A percentile compares a stretch with the other conserved stretches of the same genome.
phyloP scores from a whole-genome alignment of 257 asterid species.

The Nicotiana sylvestris region DNA sequence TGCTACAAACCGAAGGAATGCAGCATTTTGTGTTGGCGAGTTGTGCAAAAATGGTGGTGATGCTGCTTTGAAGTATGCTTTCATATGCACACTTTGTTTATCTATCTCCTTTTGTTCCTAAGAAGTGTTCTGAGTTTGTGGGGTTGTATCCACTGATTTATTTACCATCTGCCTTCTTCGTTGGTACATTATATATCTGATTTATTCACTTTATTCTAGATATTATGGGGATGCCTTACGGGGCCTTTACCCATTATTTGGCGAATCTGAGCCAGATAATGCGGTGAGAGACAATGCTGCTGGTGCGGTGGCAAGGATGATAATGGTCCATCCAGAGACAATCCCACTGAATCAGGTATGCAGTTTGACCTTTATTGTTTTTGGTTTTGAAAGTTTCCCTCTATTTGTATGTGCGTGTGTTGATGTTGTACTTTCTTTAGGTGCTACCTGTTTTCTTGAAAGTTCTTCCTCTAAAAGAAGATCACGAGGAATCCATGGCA shows the following conservation, averaged over 20 bases:
- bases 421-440: conserved; percentile 26
- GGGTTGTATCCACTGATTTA: neutral
- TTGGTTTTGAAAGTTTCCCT: neutral
- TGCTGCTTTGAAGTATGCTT: conserved; percentile 77
- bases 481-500: conserved; percentile 72
- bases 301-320: conserved; percentile 99
- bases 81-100: neutral
- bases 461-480: conserved; percentile 96
- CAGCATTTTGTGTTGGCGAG: conserved; percentile 98
- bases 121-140: neutral
- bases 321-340: conserved; percentile 78
- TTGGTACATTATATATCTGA: neutral
- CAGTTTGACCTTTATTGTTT: conserved; percentile 8
- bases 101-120: conserved; percentile 4
- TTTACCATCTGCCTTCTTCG: neutral
- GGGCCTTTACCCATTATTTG: conserved; percentile 78
- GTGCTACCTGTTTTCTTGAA: conserved; percentile 83
- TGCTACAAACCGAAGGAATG: conserved; percentile 89
- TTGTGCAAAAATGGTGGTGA: conserved; percentile 93
- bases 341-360: conserved; percentile 82
- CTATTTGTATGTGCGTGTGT: neutral
- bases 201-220: conserved; percentile 33
- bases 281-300: conserved; percentile 98
- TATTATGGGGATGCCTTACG: conserved; percentile 60
- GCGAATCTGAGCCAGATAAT: conserved; percentile 86